These are phyloP conservation scores for Mycena indigotica DNA, from an alignment of 768 basidiomycete species.

Conservation along the genomic window DNA sequence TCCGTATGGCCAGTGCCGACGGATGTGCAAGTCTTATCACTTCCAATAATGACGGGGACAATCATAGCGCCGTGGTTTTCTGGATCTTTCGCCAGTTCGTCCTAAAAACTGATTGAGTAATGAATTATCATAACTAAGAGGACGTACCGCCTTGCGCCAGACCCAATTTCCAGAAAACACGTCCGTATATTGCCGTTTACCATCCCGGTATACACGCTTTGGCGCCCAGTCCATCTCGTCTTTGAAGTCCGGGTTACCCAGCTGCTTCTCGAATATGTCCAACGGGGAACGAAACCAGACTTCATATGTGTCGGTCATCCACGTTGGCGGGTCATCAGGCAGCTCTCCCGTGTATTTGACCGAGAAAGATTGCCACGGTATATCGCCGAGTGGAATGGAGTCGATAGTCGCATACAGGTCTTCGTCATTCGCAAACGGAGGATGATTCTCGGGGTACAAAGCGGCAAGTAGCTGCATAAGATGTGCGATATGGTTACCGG, in stretches of 20 bases:
- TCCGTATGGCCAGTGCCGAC: conserved; percentile 39
- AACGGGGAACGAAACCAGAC: conserved; percentile 30
- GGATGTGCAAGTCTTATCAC: conserved; percentile 42
- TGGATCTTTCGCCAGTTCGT: conserved; percentile 13
- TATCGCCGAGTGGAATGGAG: conserved; percentile 34
- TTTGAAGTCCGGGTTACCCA: conserved; percentile 30
- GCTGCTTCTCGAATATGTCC: conserved; percentile 17
- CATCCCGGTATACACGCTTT: conserved; percentile 18
- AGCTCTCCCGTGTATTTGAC: conserved; percentile 27
- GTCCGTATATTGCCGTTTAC: conserved; percentile 20
- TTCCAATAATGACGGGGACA: conserved; percentile 38
- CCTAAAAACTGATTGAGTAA: not conserved
- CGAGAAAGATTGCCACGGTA: conserved; percentile 39
- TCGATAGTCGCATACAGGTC: conserved; percentile 40
- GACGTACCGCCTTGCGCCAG: conserved; percentile 27
- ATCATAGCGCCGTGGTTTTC: conserved; percentile 32
- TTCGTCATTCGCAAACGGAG: conserved; percentile 34
- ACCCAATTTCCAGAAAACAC: conserved; percentile 29
- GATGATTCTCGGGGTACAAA: conserved; percentile 12
- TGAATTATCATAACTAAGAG: not conserved
- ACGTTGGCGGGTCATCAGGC: conserved; percentile 7
- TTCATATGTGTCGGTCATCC: conserved; percentile 26
- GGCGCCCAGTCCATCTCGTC: conserved; percentile 29
- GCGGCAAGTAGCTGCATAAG: conserved; percentile 26
- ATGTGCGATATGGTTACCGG: conserved; percentile 21